A percentile compares a stretch with the other conserved stretches of the same genome.
phyloP scores from a whole-genome alignment of 768 basidiomycete species.

The Paxillus ammoniavirescens region DNA sequence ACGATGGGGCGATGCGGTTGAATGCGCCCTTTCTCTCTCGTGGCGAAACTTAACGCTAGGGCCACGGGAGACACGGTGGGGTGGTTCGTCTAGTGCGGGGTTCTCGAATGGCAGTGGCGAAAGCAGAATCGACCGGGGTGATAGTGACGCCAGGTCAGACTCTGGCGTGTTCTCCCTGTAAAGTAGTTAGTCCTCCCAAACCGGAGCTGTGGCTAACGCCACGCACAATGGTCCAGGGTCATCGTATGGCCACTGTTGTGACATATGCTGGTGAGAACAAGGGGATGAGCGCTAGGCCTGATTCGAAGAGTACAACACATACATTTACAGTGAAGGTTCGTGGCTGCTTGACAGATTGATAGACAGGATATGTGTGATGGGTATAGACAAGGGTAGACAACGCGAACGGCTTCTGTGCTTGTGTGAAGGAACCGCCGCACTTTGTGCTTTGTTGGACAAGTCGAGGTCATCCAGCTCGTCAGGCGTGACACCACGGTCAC shows the following conservation, averaged over 20 bases:
- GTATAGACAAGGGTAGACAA: conserved; percentile 1
- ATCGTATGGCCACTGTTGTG: conserved; percentile 21
- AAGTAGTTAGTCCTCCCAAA: background rate
- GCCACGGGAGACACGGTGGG: conserved; percentile 21
- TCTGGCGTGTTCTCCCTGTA: conserved; percentile 20
- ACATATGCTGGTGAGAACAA: conserved; percentile 16
- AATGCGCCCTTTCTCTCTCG: conserved; percentile 34
- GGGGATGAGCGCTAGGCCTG: conserved; percentile 4
- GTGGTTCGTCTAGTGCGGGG: background rate
- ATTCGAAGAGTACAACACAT: background rate
- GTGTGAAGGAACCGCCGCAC: conserved; percentile 2
- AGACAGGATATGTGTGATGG: background rate
- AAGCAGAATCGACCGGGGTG: conserved; percentile 28
- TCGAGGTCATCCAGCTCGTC: background rate
- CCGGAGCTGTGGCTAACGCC: background rate
- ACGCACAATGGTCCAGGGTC: conserved; percentile 20
- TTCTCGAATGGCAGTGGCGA: conserved; percentile 23
- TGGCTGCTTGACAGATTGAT: background rate
- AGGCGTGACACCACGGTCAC: conserved; percentile 21
- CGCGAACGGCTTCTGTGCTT: conserved; percentile 1
- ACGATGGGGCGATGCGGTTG: conserved; percentile 26
- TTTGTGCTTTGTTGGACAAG: conserved; percentile 12
- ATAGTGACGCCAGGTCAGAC: conserved; percentile 26
- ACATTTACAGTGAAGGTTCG: conserved; percentile 2
- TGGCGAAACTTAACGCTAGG: conserved; percentile 33